Percentiles rank a stretch among this genome's conserved stretches.
Evolutionary conservation across 192 early-diverging fungal genomes (phyloP).

Genomic region (Piromyces sp.): DNA sequence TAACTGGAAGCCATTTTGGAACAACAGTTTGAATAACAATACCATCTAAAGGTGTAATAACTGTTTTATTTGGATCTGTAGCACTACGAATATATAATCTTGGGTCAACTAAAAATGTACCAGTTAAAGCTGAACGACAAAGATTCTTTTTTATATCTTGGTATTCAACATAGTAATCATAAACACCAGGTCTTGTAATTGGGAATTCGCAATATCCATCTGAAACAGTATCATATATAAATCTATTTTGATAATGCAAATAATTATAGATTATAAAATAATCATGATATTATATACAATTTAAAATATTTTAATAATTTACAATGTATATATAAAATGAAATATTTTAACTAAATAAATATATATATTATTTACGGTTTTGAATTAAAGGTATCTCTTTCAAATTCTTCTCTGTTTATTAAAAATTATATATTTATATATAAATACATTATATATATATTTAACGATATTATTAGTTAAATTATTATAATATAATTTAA

Average conservation of each 20-base stretch:
- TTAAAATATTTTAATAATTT: no score
- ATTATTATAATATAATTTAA: no score
- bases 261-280: no score
- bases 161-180: conserved; percentile 73
- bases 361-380: conserved; percentile 2
- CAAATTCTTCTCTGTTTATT: conserved; percentile 7
- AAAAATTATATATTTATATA: no score
- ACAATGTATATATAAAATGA: no score
- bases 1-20: conserved; percentile 86
- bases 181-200: conserved; percentile 55
- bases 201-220: conserved; percentile 50
- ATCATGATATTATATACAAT: no score
- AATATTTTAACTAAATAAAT: no score
- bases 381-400: not conserved
- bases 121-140: conserved; percentile 5
- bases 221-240: conserved; percentile 17
- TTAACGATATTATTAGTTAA: no score
- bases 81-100: conserved; percentile 31
- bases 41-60: conserved; percentile 64
- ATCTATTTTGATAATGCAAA: conserved; percentile 5
- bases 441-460: not conserved
- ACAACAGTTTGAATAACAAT: conserved; percentile 80
- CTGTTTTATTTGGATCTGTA: conserved; percentile 1
- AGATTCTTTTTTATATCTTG: not conserved
- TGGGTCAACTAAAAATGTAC: conserved; percentile 82